phyloP scores from a whole-genome alignment of 805 yeast genomes.

The Wickerhamiella occidentalis region DNA sequence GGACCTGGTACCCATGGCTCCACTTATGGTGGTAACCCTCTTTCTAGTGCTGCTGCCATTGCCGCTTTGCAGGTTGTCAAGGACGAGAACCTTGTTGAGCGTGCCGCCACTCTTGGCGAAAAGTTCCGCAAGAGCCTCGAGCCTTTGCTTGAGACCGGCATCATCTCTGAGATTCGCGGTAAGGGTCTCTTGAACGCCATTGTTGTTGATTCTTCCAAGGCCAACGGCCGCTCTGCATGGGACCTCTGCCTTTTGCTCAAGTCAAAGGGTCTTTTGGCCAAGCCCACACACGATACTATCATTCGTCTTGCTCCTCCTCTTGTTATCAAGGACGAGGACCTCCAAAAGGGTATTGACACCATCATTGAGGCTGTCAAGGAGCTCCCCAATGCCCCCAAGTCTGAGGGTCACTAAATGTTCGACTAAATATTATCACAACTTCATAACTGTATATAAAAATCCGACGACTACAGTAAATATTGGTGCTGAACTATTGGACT shows the following conservation, averaged over 20 bases:
- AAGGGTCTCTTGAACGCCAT: constrained; percentile 80
- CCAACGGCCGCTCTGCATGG: constrained; percentile 92
- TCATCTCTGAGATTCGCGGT: constrained; percentile 57
- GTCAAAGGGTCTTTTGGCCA: constrained; percentile 79
- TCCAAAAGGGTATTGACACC: constrained; percentile 65
- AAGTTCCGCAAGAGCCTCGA: constrained; percentile 41
- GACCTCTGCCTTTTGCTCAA: constrained; percentile 85
- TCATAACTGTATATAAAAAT: no score
- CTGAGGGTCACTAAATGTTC: constrained; percentile 10
- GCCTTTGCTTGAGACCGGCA: constrained; percentile 33
- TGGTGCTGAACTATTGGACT: no score
- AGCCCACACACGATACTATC: constrained; percentile 92
- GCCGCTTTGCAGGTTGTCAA: constrained; percentile 85
- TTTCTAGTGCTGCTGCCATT: constrained; percentile 83
- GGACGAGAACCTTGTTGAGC: constrained; percentile 74
- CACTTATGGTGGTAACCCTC: constrained; percentile 95
- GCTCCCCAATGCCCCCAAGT: constrained; percentile 25
- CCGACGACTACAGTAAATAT: no score
- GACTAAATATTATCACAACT: neutral
- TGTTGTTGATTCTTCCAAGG: constrained; percentile 72
- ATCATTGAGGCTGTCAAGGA: constrained; percentile 49
- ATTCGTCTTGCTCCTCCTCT: constrained; percentile 94
- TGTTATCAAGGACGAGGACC: constrained; percentile 78
- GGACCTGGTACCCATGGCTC: constrained; percentile 97
- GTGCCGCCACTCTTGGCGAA: constrained; percentile 61